These are phyloP conservation scores for Chlorella sp. DNA, from an alignment of 139 green algal species.

Conservation along the genomic window DNA sequence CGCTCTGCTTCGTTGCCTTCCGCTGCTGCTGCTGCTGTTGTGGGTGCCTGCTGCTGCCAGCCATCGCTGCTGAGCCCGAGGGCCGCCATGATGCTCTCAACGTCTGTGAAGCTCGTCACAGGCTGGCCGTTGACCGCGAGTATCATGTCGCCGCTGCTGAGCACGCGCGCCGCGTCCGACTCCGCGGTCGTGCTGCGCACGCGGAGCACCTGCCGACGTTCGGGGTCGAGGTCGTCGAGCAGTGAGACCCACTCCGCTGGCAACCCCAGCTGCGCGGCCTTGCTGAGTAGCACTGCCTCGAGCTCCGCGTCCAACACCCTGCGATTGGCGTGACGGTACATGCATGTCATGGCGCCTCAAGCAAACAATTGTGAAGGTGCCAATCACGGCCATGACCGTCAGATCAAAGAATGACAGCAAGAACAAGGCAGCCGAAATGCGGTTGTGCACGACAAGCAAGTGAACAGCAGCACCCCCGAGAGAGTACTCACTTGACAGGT, in stretches of 20 bases:
- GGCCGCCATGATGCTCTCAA: conserved; percentile 43
- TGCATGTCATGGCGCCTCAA: too few relatives aligned
- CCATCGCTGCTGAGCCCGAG: too few relatives aligned
- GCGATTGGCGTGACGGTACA: too few relatives aligned
- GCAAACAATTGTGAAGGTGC: too few relatives aligned
- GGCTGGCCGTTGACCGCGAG: conserved; percentile 60
- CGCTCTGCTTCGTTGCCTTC: too few relatives aligned
- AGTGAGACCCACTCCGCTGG: conserved; percentile 54
- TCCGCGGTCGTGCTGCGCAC: conserved; percentile 45
- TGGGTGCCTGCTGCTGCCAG: too few relatives aligned
- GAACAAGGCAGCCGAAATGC: background rate
- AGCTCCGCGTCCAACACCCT: conserved; percentile 72
- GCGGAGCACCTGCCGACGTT: conserved; percentile 70
- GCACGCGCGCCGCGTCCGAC: conserved; percentile 28
- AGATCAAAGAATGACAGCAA: too few relatives aligned
- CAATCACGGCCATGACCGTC: too few relatives aligned
- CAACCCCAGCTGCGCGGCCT: conserved; percentile 69
- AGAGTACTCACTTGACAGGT: too few relatives aligned
- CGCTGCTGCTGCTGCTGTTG: too few relatives aligned
- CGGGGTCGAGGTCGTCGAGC: conserved; percentile 61
- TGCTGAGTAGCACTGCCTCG: conserved; percentile 68
- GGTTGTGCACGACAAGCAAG: too few relatives aligned
- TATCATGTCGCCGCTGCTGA: conserved; percentile 75
- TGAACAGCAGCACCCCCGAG: too few relatives aligned
- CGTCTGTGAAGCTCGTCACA: conserved; percentile 61